Evolutionary conservation across 495 filamentous ascomycete species (phyloP).

Genomic region (Aspergillus heteromorphus): DNA sequence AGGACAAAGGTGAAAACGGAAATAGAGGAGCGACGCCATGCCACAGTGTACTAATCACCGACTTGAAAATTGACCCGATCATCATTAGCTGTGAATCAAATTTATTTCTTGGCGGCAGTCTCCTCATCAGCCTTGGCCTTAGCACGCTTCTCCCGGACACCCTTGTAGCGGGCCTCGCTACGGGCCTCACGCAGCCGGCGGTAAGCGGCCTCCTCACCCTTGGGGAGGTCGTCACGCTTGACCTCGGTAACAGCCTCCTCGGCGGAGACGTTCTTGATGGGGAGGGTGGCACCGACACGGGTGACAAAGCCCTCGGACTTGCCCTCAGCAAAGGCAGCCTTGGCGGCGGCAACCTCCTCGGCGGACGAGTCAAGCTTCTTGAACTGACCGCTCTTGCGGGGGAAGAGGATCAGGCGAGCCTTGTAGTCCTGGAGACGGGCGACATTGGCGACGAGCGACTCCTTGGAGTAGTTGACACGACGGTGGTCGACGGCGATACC

Average conservation of each 20-base stretch:
- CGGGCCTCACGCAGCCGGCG: slow-evolving; percentile 77
- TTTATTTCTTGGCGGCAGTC: slow-evolving; percentile 85
- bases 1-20: slow-evolving; percentile 29
- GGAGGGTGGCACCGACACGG: slow-evolving; percentile 53
- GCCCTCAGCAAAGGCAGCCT: slow-evolving; percentile 47
- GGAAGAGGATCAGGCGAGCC: slow-evolving; percentile 92
- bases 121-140: slow-evolving; percentile 91
- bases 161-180: slow-evolving; percentile 73
- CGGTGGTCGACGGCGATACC: slow-evolving; percentile 96
- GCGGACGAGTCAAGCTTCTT: slow-evolving; percentile 84
- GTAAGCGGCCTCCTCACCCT: slow-evolving; percentile 77
- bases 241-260: slow-evolving; percentile 66
- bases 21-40: slow-evolving; percentile 35
- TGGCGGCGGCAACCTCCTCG: slow-evolving; percentile 75
- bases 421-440: slow-evolving; percentile 94
- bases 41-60: slow-evolving; percentile 40
- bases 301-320: slow-evolving; percentile 52
- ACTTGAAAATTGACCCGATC: slow-evolving; percentile 42
- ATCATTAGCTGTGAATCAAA: slow-evolving; percentile 45
- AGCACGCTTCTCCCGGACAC: slow-evolving; percentile 86
- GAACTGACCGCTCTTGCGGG: slow-evolving; percentile 84
- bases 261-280: slow-evolving; percentile 61
- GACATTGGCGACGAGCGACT: slow-evolving; percentile 89
- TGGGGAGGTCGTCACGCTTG: slow-evolving; percentile 71
- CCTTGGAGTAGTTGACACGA: slow-evolving; percentile 92